Evolutionary conservation across 2,329 filamentous ascomycete species (phyloP).

Genomic region (Phaeosphaeriaceae sp.): DNA sequence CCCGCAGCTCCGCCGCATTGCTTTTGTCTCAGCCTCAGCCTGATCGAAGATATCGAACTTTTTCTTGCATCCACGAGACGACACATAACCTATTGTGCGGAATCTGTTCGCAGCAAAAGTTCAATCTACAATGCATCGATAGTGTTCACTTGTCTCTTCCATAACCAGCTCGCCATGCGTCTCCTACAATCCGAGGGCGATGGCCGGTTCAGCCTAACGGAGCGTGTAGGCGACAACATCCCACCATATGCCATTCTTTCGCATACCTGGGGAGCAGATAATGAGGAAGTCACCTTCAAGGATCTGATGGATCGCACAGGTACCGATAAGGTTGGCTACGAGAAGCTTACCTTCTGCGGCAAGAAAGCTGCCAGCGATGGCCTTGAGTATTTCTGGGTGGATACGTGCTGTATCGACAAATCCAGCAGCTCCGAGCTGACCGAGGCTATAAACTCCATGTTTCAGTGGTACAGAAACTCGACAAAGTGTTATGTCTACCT

Average conservation of each 20-base stretch:
- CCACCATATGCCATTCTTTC: constrained; percentile 14
- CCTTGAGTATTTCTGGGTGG: neutral
- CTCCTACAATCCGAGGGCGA: constrained; percentile 2
- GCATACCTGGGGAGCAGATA: constrained; percentile 8
- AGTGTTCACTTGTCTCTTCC: too few relatives aligned
- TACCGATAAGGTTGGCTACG: constrained; percentile 6
- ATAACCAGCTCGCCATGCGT: constrained; percentile 3
- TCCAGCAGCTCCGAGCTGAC: neutral
- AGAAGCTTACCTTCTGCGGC: neutral
- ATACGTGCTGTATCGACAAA: neutral
- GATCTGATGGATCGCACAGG: constrained; percentile 8
- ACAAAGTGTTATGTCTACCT: neutral
- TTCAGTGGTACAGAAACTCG: neutral
- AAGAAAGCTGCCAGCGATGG: constrained; percentile 6
- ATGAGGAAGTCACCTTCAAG: constrained; percentile 9
- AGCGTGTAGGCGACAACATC: constrained; percentile 4
- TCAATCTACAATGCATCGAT: too few relatives aligned
- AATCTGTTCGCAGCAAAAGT: too few relatives aligned
- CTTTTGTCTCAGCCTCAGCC: neutral
- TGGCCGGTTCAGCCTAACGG: constrained; percentile 6
- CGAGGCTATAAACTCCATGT: neutral
- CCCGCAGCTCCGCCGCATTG: neutral
- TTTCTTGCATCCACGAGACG: neutral
- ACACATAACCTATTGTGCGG: too few relatives aligned
- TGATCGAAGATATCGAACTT: neutral